Evolutionary conservation across 2,329 filamentous ascomycete genomes (phyloP), one percentile per base, ranked within the genome.

Genomic region (Chalaropsis ovoidea): DNA sequence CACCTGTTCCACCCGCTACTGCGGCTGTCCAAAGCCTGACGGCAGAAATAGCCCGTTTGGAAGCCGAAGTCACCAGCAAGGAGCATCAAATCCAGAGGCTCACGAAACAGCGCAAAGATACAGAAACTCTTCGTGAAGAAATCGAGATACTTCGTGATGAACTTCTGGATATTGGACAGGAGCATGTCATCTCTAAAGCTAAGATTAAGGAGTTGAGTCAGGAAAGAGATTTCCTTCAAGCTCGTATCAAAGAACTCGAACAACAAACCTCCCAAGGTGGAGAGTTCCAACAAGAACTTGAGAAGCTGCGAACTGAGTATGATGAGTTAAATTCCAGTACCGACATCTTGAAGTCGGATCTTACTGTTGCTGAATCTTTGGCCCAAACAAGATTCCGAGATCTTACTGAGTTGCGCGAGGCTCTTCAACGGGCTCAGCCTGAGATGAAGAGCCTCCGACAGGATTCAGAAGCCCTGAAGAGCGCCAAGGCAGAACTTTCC

Each of bases 371-470:
- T 0, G 86, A 96, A 73, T 86, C 95, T 74, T 81, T 97, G 13
- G 90, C 94, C 0, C 87, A 95, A 68, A 87, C 84, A 17, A 82
- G 94, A 39, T 97, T 91, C 78, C 95, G 91, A 74, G 92, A 97
- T 67, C 78, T 96, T 1, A 86, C 86, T 0, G 89, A 95, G 35
- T 78, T 96, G 58, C 83, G 87, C 22, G 88, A 93, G 68, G 80
- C 92, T 1, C 75, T 96, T 39, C 86, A 91, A 69, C 95, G 94
- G 73, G 83, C 88, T 0, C 92, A 96, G 72, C 88, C 90, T 0
- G 93, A 99, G 75, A 78, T 97, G 27, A 88, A 87, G 73, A 86
- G 79, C 56, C 79, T 97, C 22, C 85, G 90, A 7, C 84, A 86
- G 61, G 92, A 97, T 70, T 86, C 89, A 39, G 82, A 83, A 0